These are phyloP conservation scores for Pterocarpus macrocarpus DNA, from an alignment of 306 rosid genomes.

Conservation along the genomic window DNA sequence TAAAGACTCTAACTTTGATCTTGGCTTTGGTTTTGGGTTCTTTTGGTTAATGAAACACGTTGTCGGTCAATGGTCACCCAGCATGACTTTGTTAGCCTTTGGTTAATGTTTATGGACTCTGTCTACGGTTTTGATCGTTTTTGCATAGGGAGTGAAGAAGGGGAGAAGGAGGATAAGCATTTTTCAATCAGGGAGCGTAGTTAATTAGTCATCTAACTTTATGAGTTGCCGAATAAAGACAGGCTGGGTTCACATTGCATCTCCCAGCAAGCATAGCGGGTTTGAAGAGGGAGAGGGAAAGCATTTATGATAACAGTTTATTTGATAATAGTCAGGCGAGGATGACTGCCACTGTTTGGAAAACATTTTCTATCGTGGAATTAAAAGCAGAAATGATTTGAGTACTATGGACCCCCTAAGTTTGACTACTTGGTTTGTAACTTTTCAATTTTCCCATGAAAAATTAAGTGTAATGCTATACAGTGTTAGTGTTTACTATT, in stretches of 20 bases:
- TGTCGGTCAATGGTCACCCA: constrained; percentile 26
- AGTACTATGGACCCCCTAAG: constrained; percentile 40
- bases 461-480: not conserved
- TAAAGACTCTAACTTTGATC: constrained; percentile 2
- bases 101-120: not conserved
- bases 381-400: constrained; percentile 27
- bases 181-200: constrained; percentile 25
- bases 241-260: constrained; percentile 48
- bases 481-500: not conserved
- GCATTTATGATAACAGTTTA: not conserved
- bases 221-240: constrained; percentile 51
- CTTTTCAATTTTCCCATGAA: not conserved
- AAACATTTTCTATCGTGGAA: constrained; percentile 27
- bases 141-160: constrained; percentile 28
- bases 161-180: not conserved
- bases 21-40: constrained; percentile 14
- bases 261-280: not conserved
- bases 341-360: not conserved
- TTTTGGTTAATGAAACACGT: not conserved
- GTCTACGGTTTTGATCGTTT: constrained; percentile 19
- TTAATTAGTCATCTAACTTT: constrained; percentile 36
- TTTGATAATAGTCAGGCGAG: not conserved
- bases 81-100: constrained; percentile 29
- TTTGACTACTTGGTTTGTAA: constrained; percentile 36
- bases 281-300: not conserved